Base-by-base conservation (phyloP, 495 filamentous ascomycete species). In the Penicillium paxilli region DNA sequence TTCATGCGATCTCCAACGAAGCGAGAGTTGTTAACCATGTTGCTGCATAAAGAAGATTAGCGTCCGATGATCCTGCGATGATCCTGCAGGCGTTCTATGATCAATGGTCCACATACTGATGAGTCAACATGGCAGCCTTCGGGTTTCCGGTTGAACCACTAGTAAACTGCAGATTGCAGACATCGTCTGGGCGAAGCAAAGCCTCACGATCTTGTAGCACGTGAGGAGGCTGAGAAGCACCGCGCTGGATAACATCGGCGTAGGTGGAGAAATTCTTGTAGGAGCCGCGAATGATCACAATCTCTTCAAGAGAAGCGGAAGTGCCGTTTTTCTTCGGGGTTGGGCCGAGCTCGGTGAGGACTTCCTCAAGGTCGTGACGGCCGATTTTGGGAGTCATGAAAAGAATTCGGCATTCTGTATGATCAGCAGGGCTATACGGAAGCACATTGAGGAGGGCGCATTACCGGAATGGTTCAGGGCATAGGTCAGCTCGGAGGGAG, bases 81-180 rank as follows among this genome's bases (percentile, higher is more conserved):
- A 38, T 38, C 35, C 6, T 38, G 16, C 35, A 5, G 7, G 8
- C n/a, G 17, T 14, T n/a, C 11, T 38, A 16, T 38, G 26, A 17
- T n/a, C n/a, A n/a, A n/a, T n/a, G n/a, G n/a, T n/a, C n/a, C n/a
- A 71, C 78, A 42, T 74, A 85, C 83, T 84, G 75, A 57, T 89
- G 87, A 1, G 86, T 88, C 50, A 90, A 72, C 84, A 88, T 89
- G n/a, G 85, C 85, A 4, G 86, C 86, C 57, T 90, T 89, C 33
- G 87, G 87, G 22, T 81, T 80, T 3, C 86, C 86, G 0, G 86
- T 89, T 14, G 85, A 87, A 21, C 86, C 86, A 62, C 82, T 86
- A 33, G 86, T 88, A 69, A 87, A 89, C 57, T 88, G 86, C 22
- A 89, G 71, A 55, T 87, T 88, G 64, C 81, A 86, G 6, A 88